phyloP scores from a whole-genome alignment of 352 stramenopile species.

The Plasmopara viticola region DNA sequence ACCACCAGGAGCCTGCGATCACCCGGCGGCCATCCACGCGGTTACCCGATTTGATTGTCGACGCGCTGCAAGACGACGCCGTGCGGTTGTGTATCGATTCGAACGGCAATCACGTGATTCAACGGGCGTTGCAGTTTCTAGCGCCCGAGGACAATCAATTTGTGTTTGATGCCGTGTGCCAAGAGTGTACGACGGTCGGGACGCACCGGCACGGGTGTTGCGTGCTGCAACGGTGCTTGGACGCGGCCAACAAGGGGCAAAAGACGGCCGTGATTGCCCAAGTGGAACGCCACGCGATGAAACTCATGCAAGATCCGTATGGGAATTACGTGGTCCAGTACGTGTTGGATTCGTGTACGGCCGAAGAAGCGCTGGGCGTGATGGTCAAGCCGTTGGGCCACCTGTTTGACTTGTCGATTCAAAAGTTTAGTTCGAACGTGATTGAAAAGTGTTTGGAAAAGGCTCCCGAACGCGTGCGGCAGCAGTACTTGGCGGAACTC shows the following conservation, averaged over 20 bases:
- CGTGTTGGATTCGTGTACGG: slow-evolving; percentile 82
- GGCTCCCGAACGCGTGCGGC: slow-evolving; percentile 66
- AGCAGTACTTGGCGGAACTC: slow-evolving; percentile 75
- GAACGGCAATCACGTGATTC: slow-evolving; percentile 98
- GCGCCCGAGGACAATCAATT: slow-evolving; percentile 93
- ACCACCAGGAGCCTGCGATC: slow-evolving; percentile 5
- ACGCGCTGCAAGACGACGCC: slow-evolving; percentile 90
- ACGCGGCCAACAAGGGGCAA: slow-evolving; percentile 85
- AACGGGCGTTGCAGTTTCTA: slow-evolving; percentile 93
- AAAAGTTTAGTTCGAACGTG: slow-evolving; percentile 99
- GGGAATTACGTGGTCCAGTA: slow-evolving; percentile 92
- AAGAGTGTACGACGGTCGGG: slow-evolving; percentile 93
- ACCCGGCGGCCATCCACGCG: slow-evolving; percentile 6
- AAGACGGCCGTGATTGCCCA: slow-evolving; percentile 88
- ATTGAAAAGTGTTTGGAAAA: slow-evolving; percentile 98
- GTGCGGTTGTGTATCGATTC: slow-evolving; percentile 96
- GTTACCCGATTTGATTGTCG: slow-evolving; percentile 90
- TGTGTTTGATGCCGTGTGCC: slow-evolving; percentile 95
- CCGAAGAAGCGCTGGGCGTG: slow-evolving; percentile 72
- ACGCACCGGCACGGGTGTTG: slow-evolving; percentile 97
- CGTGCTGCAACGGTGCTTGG: slow-evolving; percentile 95
- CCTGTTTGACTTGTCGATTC: slow-evolving; percentile 93
- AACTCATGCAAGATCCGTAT: slow-evolving; percentile 92
- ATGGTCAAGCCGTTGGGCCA: slow-evolving; percentile 86
- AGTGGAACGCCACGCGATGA: slow-evolving; percentile 95